Evolutionary conservation across 305 asterid genomes (phyloP), one percentile per base, ranked within the genome.

Genomic region (Ajuga reptans): DNA sequence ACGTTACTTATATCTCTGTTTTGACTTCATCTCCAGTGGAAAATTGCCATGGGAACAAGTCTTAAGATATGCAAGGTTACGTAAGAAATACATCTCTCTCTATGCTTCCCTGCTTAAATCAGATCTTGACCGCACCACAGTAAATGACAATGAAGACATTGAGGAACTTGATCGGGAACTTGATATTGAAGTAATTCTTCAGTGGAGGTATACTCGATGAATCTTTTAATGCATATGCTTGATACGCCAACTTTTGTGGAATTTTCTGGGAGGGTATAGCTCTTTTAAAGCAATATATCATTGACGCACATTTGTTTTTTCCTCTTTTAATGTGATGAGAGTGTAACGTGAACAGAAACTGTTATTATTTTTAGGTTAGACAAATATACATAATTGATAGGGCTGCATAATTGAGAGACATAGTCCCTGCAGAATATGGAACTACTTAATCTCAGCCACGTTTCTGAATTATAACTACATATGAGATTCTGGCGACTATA

Each of bases 1-100:
- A 4, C 43, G 24, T 59, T 59, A 67, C 50, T 74, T 47, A 65
- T 68, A 56, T 68, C 46, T 63, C 72, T 58, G 16, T 56, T 39
- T 80, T 77, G 50, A 75, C 66, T 73, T 81, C 51, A 47, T 75
- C 72, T 58, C 67, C 84, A 93, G 98, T 80, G 98, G 99, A 60
- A 93, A 80, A 72, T 47, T 89, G 83, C 85, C 95, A 21, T 93
- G 99, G 97, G 96, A 90, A 77, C 99, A 89, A 76, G 95, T 90
- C 78, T 69, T 93, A 77, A 82, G 82, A 45, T 80, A 90, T 75
- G 82, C 96, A 64, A 76, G 84, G 45, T 81, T 89, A 72, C 95
- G 95, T 50, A 93, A 87, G 86, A 86, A 85, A 65, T 93, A 93
- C 83, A 87, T 93, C 63, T 81, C 95, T 61, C 80, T 85, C 45